Conservation (phyloP, 2,329 filamentous ascomycete species). For the Cytospora schulzeri region DNA sequence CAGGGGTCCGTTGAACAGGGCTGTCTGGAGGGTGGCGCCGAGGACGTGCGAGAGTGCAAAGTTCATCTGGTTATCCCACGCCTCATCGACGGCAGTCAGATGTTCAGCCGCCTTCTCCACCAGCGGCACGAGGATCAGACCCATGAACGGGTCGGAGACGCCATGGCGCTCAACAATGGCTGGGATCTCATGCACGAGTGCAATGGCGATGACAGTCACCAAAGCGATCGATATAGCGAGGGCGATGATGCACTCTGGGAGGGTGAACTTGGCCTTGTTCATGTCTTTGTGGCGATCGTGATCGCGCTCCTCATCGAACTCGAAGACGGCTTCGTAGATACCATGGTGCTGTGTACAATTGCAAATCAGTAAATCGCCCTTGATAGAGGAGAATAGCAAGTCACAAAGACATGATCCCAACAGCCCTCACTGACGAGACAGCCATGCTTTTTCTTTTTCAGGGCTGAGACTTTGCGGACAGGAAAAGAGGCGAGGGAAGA, state of each 20-base stretch:
- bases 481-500: neutral
- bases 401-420: neutral
- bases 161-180: conserved; percentile 35
- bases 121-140: conserved; percentile 77
- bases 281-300: conserved; percentile 51
- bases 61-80: conserved; percentile 82
- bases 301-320: conserved; percentile 47
- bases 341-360: conserved; percentile 48
- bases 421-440: neutral
- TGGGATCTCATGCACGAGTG: conserved; percentile 62
- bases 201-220: conserved; percentile 48
- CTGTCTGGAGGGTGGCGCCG: conserved; percentile 85
- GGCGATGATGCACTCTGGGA: conserved; percentile 60
- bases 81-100: conserved; percentile 81
- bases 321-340: conserved; percentile 62
- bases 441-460: neutral
- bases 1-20: conserved; percentile 82
- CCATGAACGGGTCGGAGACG: conserved; percentile 42
- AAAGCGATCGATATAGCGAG: conserved; percentile 46
- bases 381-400: neutral
- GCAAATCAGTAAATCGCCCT: neutral
- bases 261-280: conserved; percentile 59
- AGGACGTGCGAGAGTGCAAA: conserved; percentile 84
- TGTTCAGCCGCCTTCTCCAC: conserved; percentile 89
- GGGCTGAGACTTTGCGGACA: neutral